Percentiles rank a stretch among this genome's conserved stretches.
These are phyloP conservation scores for Nakaseomyces sp. DNA, from an alignment of 1,139 yeast genomes.

Conservation along the genomic window DNA sequence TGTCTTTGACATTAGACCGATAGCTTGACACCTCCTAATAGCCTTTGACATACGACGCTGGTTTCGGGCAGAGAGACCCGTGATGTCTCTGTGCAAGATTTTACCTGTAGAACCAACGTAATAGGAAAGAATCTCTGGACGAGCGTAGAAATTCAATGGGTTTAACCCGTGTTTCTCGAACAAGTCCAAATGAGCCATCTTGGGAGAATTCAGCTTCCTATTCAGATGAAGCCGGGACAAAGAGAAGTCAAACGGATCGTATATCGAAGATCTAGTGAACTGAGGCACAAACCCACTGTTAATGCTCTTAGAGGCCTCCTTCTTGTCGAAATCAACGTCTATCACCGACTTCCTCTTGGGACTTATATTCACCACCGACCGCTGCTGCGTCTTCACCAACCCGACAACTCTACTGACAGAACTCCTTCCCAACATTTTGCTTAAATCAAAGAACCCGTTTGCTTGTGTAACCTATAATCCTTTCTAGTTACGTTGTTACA, in stretches of 20 bases:
- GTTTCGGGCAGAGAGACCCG: slow-evolving; percentile 53
- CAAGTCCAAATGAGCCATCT: slow-evolving; percentile 29
- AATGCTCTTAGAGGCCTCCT: background rate
- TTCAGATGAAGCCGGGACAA: slow-evolving; percentile 40
- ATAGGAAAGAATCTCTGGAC: slow-evolving; percentile 54
- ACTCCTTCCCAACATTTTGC: background rate
- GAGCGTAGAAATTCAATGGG: slow-evolving; percentile 56
- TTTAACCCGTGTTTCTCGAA: slow-evolving; percentile 51
- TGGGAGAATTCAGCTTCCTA: slow-evolving; percentile 19
- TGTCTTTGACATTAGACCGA: slow-evolving; percentile 54
- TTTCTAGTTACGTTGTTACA: no score
- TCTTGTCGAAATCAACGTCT: slow-evolving; percentile 3
- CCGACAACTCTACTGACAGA: background rate
- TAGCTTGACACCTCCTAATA: slow-evolving; percentile 57
- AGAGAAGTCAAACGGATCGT: slow-evolving; percentile 72
- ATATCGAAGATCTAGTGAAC: slow-evolving; percentile 30
- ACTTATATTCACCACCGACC: slow-evolving; percentile 1
- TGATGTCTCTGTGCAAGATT: slow-evolving; percentile 56
- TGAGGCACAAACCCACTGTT: slow-evolving; percentile 4
- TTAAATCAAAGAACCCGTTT: no score
- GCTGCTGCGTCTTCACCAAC: background rate
- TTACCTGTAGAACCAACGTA: slow-evolving; percentile 58
- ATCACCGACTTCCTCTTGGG: slow-evolving; percentile 2
- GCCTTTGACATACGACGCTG: slow-evolving; percentile 61
- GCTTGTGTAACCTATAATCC: no score